These are phyloP conservation scores for Umbelopsis vinacea DNA, from an alignment of 192 early-diverging fungal genomes.

Conservation along the genomic window DNA sequence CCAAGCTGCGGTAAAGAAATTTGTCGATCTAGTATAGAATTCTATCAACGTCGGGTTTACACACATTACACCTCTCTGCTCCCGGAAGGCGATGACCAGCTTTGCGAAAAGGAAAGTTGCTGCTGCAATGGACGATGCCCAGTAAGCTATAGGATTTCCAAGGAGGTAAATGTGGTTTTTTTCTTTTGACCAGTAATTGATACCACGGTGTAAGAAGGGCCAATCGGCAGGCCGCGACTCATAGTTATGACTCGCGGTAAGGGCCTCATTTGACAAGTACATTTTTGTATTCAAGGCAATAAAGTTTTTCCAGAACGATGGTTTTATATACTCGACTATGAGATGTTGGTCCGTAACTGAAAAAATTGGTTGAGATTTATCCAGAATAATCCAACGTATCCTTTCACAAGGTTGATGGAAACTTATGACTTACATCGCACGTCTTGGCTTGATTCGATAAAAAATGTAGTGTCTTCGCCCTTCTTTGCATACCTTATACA, in stretches of 20 bases:
- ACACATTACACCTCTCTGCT: slow-evolving; percentile 56
- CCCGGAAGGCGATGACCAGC: slow-evolving; percentile 53
- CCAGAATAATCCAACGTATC: too few relatives aligned
- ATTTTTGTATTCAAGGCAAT: slow-evolving; percentile 85
- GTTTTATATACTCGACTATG: slow-evolving; percentile 64
- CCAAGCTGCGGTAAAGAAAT: slow-evolving; percentile 80
- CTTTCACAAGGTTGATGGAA: background rate
- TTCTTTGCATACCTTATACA: slow-evolving; percentile 82
- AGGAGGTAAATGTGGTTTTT: slow-evolving; percentile 83
- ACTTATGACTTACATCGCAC: slow-evolving; percentile 1
- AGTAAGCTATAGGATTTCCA: slow-evolving; percentile 91
- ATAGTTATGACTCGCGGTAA: slow-evolving; percentile 92
- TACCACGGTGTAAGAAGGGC: slow-evolving; percentile 86
- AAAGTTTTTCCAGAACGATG: slow-evolving; percentile 85
- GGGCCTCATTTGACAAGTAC: slow-evolving; percentile 83
- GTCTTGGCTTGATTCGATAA: slow-evolving; percentile 72
- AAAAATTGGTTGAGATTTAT: background rate
- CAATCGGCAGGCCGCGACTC: slow-evolving; percentile 88
- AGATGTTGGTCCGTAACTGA: slow-evolving; percentile 55
- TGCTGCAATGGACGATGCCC: slow-evolving; percentile 66
- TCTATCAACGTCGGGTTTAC: slow-evolving; percentile 24
- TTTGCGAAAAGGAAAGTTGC: slow-evolving; percentile 58
- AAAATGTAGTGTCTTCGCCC: slow-evolving; percentile 69
- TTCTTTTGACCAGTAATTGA: slow-evolving; percentile 83
- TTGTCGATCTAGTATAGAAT: slow-evolving; percentile 60